A percentile compares a stretch with the other conserved stretches of the same genome.
phyloP scores from a whole-genome alignment of 1,284 basidiomycete genomes.

The Phellinidium pouzarii region DNA sequence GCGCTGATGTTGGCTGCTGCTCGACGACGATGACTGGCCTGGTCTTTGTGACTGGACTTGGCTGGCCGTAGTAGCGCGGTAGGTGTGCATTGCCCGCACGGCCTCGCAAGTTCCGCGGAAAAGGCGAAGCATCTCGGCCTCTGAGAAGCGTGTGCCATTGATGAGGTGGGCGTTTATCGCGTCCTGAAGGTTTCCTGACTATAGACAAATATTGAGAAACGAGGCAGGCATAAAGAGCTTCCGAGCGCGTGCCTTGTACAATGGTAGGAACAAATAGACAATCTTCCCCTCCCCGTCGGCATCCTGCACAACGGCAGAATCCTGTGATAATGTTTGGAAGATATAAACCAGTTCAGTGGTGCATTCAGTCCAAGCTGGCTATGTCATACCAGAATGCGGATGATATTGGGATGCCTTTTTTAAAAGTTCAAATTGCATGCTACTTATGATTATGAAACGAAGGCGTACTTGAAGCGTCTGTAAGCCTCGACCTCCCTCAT shows the following conservation, averaged over 20 bases:
- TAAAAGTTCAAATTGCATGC: no score
- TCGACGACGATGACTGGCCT: slow-evolving; percentile 25
- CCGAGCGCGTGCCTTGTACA: slow-evolving; percentile 59
- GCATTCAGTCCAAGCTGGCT: not conserved
- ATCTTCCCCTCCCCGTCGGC: slow-evolving; percentile 90
- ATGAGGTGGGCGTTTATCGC: slow-evolving; percentile 85
- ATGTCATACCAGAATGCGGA: slow-evolving; percentile 65
- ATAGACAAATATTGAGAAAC: slow-evolving; percentile 24
- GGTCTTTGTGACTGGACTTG: slow-evolving; percentile 23
- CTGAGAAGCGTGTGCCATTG: slow-evolving; percentile 78
- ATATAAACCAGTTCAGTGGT: slow-evolving; percentile 10
- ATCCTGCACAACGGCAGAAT: slow-evolving; percentile 93
- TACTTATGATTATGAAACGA: no score
- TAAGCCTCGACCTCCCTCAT: slow-evolving; percentile 92
- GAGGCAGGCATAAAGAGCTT: not conserved
- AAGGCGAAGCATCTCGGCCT: slow-evolving; percentile 80
- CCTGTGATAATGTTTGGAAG: no score
- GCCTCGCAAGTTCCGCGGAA: slow-evolving; percentile 95
- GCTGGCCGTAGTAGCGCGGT: slow-evolving; percentile 44
- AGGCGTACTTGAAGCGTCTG: slow-evolving; percentile 82
- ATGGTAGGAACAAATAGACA: slow-evolving; percentile 88
- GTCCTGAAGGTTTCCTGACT: slow-evolving; percentile 93
- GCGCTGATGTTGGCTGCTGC: slow-evolving; percentile 17
- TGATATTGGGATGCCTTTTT: slow-evolving; percentile 84
- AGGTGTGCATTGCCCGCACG: slow-evolving; percentile 89